Conservation (phyloP, 2,329 filamentous ascomycete species). For the Aspergillus carbonarius region DNA sequence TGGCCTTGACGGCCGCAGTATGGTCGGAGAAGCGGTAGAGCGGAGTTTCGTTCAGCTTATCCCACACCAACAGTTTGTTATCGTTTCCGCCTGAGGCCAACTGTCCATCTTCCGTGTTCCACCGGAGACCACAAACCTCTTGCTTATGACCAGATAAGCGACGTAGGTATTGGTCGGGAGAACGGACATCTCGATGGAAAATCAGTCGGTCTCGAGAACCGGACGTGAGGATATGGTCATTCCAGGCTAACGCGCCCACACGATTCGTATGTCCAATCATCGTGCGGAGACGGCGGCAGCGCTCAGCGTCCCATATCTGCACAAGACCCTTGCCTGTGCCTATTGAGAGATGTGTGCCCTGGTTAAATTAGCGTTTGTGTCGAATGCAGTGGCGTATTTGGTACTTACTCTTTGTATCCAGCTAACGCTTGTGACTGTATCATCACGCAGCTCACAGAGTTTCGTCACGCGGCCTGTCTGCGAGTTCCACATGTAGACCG, state of each 20-base stretch:
- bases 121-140: slow-evolving; percentile 93
- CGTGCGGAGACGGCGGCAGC: slow-evolving; percentile 77
- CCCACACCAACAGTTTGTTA: slow-evolving; percentile 99
- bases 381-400: background rate
- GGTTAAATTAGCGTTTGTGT: slow-evolving; percentile 14
- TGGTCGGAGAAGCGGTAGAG: slow-evolving; percentile 94
- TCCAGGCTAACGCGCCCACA: slow-evolving; percentile 94
- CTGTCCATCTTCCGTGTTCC: slow-evolving; percentile 95
- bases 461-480: slow-evolving; percentile 88
- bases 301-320: slow-evolving; percentile 96
- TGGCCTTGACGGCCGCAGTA: slow-evolving; percentile 93
- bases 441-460: slow-evolving; percentile 86
- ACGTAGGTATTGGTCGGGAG: slow-evolving; percentile 83
- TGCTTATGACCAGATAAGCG: slow-evolving; percentile 94
- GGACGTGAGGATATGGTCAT: slow-evolving; percentile 94
- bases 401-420: slow-evolving; percentile 82
- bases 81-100: slow-evolving; percentile 95
- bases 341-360: slow-evolving; percentile 90
- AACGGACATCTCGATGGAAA: slow-evolving; percentile 91
- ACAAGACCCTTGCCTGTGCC: slow-evolving; percentile 93
- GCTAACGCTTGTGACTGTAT: slow-evolving; percentile 92
- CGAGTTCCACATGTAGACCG: slow-evolving; percentile 98
- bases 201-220: slow-evolving; percentile 91
- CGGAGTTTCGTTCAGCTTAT: slow-evolving; percentile 88
- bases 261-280: slow-evolving; percentile 96